phyloP scores from a whole-genome alignment of 768 basidiomycete species.

The Tricholoma furcatifolium region DNA sequence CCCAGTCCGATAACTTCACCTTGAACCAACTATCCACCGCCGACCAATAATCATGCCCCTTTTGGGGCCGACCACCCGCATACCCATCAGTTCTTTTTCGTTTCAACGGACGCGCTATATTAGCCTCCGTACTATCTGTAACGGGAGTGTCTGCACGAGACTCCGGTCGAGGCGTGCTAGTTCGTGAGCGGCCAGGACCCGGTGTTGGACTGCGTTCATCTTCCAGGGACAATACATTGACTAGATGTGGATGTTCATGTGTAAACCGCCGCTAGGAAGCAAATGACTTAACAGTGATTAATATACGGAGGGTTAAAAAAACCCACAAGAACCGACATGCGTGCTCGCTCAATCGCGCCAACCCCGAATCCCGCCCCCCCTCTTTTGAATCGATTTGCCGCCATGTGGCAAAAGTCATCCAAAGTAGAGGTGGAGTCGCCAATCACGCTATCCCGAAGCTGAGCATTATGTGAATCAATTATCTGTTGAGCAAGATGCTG shows the following conservation, averaged over 20 bases:
- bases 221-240: not conserved
- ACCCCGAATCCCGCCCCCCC: conserved; percentile 1
- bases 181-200: not conserved
- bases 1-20: not conserved
- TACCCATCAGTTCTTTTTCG: not conserved
- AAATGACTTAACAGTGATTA: not conserved
- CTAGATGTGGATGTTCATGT: not conserved
- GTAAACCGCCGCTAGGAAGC: not conserved
- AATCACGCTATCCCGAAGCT: not conserved
- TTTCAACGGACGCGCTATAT: not conserved
- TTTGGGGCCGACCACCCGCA: not conserved
- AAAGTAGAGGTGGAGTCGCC: not conserved
- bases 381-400: conserved; percentile 3
- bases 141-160: not conserved
- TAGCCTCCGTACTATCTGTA: not conserved
- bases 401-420: not conserved
- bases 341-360: not conserved
- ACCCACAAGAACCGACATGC: not conserved
- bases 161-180: not conserved
- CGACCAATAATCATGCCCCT: not conserved
- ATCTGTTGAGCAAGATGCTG: not conserved
- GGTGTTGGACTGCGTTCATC: not conserved
- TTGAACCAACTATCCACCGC: not conserved
- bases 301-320: not conserved
- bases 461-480: not conserved